phyloP scores from a whole-genome alignment of 441 rosid genomes.

The Metrosideros polymorpha region DNA sequence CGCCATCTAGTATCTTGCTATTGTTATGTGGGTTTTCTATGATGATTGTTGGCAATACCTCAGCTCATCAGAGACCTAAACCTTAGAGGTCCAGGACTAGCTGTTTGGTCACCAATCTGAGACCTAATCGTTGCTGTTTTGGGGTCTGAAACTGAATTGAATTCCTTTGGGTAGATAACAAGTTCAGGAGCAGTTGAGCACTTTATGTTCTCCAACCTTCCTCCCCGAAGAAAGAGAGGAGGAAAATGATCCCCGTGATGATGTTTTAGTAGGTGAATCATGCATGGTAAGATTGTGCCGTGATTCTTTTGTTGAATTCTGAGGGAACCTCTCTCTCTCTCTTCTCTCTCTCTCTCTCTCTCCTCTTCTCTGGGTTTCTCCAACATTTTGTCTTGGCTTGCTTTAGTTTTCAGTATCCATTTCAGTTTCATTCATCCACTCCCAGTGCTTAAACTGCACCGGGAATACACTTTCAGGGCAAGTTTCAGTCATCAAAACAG shows the following conservation, averaged over 20 bases:
- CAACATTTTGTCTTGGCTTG: background rate
- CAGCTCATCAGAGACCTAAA: background rate
- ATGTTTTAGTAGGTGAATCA: background rate
- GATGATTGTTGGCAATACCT: background rate
- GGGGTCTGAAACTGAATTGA: too few species aligned
- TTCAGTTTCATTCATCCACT: background rate
- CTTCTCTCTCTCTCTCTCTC: too few species aligned
- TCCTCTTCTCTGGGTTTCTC: background rate
- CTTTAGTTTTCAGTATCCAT: background rate
- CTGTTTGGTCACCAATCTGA: background rate
- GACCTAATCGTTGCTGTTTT: too few species aligned
- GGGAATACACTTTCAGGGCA: background rate
- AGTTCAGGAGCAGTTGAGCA: too few species aligned
- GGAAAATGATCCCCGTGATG: background rate
- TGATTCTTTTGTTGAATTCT: background rate
- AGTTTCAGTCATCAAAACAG: background rate
- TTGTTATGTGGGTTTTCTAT: background rate
- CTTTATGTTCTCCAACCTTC: too few species aligned
- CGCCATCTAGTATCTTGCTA: background rate
- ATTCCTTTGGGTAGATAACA: too few species aligned
- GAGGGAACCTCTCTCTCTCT: background rate
- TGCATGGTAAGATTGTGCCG: background rate
- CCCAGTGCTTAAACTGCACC: background rate
- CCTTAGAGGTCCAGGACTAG: background rate
- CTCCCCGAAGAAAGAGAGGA: background rate